Base-by-base conservation (phyloP, 2,329 filamentous ascomycete species). In the Aspergillus tanneri region DNA sequence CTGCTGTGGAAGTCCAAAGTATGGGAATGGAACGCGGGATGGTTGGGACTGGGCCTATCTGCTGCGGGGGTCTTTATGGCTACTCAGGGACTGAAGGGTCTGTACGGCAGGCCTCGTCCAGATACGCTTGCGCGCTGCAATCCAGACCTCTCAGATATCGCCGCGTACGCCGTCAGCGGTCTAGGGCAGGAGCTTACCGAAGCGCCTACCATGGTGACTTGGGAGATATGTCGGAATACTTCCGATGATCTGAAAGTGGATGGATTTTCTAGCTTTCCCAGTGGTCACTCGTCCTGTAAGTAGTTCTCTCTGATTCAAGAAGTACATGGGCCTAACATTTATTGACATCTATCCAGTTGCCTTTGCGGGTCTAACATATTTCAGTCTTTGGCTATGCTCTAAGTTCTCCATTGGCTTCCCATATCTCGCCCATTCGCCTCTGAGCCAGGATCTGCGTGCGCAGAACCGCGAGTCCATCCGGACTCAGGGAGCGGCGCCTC, bases 11-110 rank as follows among this genome's bases (percentile, higher is more conserved):
- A 81, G 64, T 81, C 88, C 56, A 96, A 93, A 72, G 68, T 96
- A 1, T 96, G 92, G 90, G 91, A 96, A 68, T 84, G 88, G 67
- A 90, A 96, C 65, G 84, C 83, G 2, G 90, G 88, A 49, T 89
- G 86, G 83, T 82, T 96, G 61, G 91, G 91, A 0, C 77, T 96
- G 2, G 88, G 78, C 1, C 75, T 96, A 14, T 83, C 87, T 2
- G 74, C 90, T 8, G 83, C 85, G 2, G 77, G 82, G 2, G 80
- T 87, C 4, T 95, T 87, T 74, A 83, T 93, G 69, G 83, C 95
- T 60, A 92, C 90, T 1, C 84, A 89, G 59, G 88, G 86, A 42
- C 83, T 95, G 77, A 96, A 96, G 78, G 89, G 81, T 45, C 58
- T 86, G 2, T 79, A 83, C 53, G 84, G 83, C 30, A 85, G 82